Conservation (phyloP, 2,329 filamentous ascomycete genomes). For the Clarireedia monteithiana region DNA sequence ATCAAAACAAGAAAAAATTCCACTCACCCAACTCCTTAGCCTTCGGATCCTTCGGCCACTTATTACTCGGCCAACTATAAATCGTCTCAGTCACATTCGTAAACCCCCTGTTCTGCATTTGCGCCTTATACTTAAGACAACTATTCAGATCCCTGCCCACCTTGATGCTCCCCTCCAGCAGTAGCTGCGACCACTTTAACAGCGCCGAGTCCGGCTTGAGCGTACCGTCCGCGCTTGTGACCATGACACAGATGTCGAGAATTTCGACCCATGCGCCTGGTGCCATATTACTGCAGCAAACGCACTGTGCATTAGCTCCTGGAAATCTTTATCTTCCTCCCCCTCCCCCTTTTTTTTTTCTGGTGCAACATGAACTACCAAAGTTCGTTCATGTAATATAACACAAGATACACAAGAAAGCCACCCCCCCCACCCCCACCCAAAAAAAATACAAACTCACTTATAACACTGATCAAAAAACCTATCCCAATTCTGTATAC, state of each 20-base stretch:
- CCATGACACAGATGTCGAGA: neutral
- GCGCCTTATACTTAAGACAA: neutral
- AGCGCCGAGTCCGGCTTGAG: neutral
- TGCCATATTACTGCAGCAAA: neutral
- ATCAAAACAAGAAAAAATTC: conserved; percentile 30
- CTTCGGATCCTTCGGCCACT: conserved; percentile 20
- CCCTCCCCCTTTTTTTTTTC: neutral
- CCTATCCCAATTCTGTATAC: conserved; percentile 1
- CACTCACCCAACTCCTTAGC: conserved; percentile 41
- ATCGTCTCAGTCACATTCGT: conserved; percentile 25
- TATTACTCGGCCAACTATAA: conserved; percentile 13
- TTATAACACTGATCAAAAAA: conserved; percentile 3
- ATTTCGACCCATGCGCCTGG: conserved; percentile 6
- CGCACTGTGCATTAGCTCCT: neutral
- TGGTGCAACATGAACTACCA: neutral
- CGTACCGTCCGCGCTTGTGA: neutral
- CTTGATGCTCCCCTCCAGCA: neutral
- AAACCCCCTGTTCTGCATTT: conserved; percentile 25
- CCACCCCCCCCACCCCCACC: no score
- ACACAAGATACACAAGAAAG: no score
- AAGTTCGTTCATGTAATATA: no score
- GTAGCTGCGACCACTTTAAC: conserved; percentile 1
- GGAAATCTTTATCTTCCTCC: neutral
- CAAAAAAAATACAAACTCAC: neutral
- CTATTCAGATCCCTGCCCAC: neutral